Base-by-base conservation (phyloP, 176 grass and related monocot genomes). In the Microstegium vimineum region DNA sequence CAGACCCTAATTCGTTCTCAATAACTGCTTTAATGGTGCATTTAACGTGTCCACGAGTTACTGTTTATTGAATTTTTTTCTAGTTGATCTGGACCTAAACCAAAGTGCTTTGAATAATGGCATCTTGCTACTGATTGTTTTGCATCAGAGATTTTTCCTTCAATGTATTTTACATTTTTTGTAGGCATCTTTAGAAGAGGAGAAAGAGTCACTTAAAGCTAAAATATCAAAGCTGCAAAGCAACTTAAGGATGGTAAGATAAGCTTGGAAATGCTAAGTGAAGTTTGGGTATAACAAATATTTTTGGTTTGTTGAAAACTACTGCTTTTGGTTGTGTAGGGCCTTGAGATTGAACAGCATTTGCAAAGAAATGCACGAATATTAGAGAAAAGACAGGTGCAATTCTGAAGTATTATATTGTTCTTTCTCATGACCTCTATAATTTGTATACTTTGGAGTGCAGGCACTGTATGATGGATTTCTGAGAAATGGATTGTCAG, bases 331-430 rank as follows among this genome's bases (percentile, higher is more conserved):
- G 26, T 73, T 78, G 20, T 70, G 37, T 68, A 98, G 95, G 92
- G 92, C 14, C 85, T 98, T 76, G 86, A 95, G 51, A 98, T 98
- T 84, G 95, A 98, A 69, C 88, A 88, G 18, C 95, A 98, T 84
- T 86, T 93, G 60, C 91, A 87, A 87, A 91, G 87, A 85, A 98
- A 90, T 82, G 82, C 66, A 45, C 82, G 79, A 6, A 80, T 77
- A 78, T 71, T 91, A 79, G 92, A 98, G 76, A 95, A 91, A 77
- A 93, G 78, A 90, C 90, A 90, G 82, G 95, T 93, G 85, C 22
- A 64, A 1, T 78, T 82, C n/a, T 80, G 51, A 68, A 80, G 71
- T 41, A 52, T 69, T 85, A 64, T 43, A 42, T 42, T 63, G 35
- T 59, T 59, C 68, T 76, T 76, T 67, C 25, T 86, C 22, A 30